Conservation (phyloP, 2,329 filamentous ascomycete species). For the Dichotomopilus funicola region DNA sequence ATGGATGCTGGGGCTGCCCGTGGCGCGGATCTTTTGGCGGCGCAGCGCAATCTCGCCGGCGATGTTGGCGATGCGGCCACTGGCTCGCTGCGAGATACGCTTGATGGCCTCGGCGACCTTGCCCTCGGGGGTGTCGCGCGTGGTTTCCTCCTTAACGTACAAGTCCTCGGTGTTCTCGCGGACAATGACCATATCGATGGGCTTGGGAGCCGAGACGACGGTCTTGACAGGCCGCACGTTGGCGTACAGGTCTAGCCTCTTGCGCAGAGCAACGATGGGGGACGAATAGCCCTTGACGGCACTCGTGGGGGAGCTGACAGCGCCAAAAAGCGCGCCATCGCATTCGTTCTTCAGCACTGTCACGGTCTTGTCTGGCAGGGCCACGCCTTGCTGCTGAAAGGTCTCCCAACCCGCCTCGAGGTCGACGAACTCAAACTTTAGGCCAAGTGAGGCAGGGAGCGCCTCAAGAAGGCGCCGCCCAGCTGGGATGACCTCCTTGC, state of each 20-base stretch:
- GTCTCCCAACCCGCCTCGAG: conserved; percentile 90
- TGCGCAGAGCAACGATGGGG: conserved; percentile 93
- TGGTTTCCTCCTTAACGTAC: conserved; percentile 95
- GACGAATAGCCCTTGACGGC: conserved; percentile 93
- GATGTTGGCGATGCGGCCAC: conserved; percentile 80
- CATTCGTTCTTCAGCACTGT: conserved; percentile 84
- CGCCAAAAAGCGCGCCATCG: conserved; percentile 92
- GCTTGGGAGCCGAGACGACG: conserved; percentile 55
- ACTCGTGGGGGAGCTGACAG: conserved; percentile 84
- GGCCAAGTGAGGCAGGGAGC: conserved; percentile 78
- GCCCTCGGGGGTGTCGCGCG: conserved; percentile 63
- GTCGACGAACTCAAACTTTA: conserved; percentile 92
- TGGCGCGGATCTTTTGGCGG: conserved; percentile 70
- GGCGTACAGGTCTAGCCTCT: conserved; percentile 89
- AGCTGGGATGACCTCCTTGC: conserved; percentile 94
- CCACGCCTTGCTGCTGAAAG: conserved; percentile 82
- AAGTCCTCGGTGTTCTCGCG: conserved; percentile 98
- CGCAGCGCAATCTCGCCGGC: conserved; percentile 90
- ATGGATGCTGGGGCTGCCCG: conserved; percentile 54
- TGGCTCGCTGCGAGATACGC: conserved; percentile 84
- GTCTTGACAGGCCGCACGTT: conserved; percentile 96
- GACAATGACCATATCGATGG: conserved; percentile 95
- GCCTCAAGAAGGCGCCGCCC: conserved; percentile 89
- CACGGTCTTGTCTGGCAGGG: conserved; percentile 85
- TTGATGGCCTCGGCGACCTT: conserved; percentile 97